Conservation (phyloP, 2,329 filamentous ascomycete species). For the Colletotrichum horii region DNA sequence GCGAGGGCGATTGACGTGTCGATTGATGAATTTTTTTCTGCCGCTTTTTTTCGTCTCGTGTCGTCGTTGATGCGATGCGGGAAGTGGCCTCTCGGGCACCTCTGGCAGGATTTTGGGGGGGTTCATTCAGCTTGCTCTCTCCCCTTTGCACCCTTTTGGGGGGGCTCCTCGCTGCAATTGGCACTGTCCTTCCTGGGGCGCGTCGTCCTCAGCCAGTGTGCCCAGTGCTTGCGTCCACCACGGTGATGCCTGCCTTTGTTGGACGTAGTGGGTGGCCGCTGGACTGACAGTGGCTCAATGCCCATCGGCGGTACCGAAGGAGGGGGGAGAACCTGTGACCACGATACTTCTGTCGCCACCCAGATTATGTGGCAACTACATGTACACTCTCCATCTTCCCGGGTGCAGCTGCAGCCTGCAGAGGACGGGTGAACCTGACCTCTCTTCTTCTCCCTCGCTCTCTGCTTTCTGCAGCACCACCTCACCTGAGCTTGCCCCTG, state of each 20-base stretch:
- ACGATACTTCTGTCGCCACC: background rate
- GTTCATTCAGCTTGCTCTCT: background rate
- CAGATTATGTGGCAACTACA: background rate
- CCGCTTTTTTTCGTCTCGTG: background rate
- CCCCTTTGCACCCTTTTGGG: background rate
- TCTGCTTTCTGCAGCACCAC: background rate
- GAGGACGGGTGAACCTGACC: background rate
- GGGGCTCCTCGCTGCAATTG: background rate
- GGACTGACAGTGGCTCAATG: background rate
- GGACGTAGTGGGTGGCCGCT: background rate
- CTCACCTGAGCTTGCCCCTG: background rate
- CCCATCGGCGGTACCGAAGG: slow-evolving; percentile 1
- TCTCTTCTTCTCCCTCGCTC: background rate
- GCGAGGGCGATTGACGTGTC: slow-evolving; percentile 14
- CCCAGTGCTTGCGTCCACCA: background rate
- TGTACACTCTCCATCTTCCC: background rate
- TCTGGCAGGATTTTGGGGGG: background rate
- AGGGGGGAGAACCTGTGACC: background rate
- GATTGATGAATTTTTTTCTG: slow-evolving; percentile 4
- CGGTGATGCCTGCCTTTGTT: slow-evolving; percentile 6
- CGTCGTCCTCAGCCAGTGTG: background rate
- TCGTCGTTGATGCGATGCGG: slow-evolving; percentile 20
- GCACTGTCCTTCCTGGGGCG: background rate
- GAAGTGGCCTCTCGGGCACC: background rate
- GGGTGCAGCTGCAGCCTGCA: background rate